These are phyloP conservation scores for Sporothrix dimorphospora DNA, from an alignment of 2,329 filamentous ascomycete genomes.

Conservation along the genomic window DNA sequence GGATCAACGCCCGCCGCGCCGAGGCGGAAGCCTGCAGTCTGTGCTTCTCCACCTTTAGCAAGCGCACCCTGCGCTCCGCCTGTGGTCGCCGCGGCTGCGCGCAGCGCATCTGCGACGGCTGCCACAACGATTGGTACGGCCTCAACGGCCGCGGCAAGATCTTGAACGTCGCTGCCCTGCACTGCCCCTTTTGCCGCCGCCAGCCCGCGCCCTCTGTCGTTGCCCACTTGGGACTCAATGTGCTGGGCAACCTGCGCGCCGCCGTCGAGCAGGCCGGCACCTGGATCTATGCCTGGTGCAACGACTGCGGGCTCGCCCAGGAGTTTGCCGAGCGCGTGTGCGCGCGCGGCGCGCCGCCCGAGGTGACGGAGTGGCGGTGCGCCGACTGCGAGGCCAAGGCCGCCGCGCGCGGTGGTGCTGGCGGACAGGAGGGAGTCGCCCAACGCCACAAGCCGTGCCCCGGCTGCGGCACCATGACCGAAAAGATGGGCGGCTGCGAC, in stretches of 20 bases:
- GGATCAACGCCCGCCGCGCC: slow-evolving; percentile 45
- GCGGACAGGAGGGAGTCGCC: too few species aligned
- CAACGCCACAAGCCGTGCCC: slow-evolving; percentile 41
- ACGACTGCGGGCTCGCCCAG: slow-evolving; percentile 47
- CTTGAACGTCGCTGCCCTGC: slow-evolving; percentile 53
- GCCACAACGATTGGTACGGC: slow-evolving; percentile 51
- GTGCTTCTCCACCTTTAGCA: slow-evolving; percentile 47
- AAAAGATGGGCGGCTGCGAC: slow-evolving; percentile 52
- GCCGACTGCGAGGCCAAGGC: slow-evolving; percentile 42
- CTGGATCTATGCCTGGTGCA: slow-evolving; percentile 56
- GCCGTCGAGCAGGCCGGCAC: slow-evolving; percentile 47
- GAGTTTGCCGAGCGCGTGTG: slow-evolving; percentile 50
- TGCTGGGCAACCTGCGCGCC: slow-evolving; percentile 43
- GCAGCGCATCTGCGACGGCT: slow-evolving; percentile 49
- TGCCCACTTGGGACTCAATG: slow-evolving; percentile 41
- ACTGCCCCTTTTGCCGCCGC: slow-evolving; percentile 55
- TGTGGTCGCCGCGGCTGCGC: slow-evolving; percentile 51
- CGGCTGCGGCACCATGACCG: slow-evolving; percentile 45
- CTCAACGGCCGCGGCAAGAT: slow-evolving; percentile 48
- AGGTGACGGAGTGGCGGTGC: slow-evolving; percentile 47
- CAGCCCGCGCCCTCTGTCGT: slow-evolving; percentile 46
- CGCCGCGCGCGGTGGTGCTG: slow-evolving; percentile 42
- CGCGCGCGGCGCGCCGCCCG: slow-evolving; percentile 45
- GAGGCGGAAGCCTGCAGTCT: slow-evolving; percentile 49
- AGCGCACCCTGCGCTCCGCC: slow-evolving; percentile 45